Conservation (phyloP, 2,329 filamentous ascomycete genomes). For the Ceratocystiopsis brevicomis region DNA sequence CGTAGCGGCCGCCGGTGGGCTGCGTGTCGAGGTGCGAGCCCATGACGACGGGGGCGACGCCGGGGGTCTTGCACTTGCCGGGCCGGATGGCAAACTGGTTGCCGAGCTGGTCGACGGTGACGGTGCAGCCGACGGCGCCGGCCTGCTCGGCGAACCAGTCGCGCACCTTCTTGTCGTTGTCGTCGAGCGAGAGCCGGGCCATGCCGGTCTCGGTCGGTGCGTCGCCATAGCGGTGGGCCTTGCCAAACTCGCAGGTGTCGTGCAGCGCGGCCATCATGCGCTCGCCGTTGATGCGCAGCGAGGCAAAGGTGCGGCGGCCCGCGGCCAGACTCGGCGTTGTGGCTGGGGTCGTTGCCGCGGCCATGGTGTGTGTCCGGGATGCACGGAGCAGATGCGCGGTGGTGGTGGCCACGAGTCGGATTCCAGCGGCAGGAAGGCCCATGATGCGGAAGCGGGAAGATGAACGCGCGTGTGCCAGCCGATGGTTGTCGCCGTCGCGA, state of each 20-base stretch:
- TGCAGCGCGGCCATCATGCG: conserved; percentile 9
- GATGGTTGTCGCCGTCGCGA: too few species aligned
- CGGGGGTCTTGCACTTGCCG: conserved; percentile 50
- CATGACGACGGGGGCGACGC: conserved; percentile 46
- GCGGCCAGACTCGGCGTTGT: too few species aligned
- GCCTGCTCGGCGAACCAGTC: conserved; percentile 58
- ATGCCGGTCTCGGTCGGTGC: conserved; percentile 45
- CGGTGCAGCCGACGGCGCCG: conserved; percentile 42
- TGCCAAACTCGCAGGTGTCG: conserved; percentile 9
- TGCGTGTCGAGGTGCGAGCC: conserved; percentile 53
- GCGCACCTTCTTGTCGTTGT: conserved; percentile 51
- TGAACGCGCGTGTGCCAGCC: too few species aligned
- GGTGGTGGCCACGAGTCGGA: too few species aligned
- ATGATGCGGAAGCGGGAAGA: too few species aligned
- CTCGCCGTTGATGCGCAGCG: conserved; percentile 6
- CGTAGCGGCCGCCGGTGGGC: conserved; percentile 47
- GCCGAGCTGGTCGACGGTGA: conserved; percentile 56
- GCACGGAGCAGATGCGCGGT: too few species aligned
- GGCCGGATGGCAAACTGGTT: conserved; percentile 61
- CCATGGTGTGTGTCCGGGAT: too few species aligned
- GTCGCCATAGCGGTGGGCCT: conserved; percentile 9
- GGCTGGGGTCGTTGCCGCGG: too few species aligned
- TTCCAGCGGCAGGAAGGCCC: too few species aligned
- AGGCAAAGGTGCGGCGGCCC: background rate
- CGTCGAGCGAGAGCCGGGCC: conserved; percentile 52